phyloP scores from a whole-genome alignment of 2,329 filamentous ascomycete genomes.

The Talaromyces sp. region DNA sequence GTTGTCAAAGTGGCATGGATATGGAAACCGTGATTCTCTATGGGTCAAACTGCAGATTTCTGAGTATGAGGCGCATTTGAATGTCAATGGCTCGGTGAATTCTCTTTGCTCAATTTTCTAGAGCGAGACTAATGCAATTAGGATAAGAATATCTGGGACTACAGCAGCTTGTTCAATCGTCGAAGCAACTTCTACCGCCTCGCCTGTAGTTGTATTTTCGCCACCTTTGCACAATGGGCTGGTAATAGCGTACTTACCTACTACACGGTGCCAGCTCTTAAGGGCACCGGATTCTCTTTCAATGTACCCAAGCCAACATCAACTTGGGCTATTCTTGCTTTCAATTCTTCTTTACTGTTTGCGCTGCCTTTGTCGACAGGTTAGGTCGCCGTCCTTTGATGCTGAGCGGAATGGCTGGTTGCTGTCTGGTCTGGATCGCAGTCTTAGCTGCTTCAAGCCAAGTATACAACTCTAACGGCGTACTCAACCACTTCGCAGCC shows the following conservation, averaged over 20 bases:
- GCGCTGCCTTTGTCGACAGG: slow-evolving; percentile 30
- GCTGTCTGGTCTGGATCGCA: slow-evolving; percentile 10
- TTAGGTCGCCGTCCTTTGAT: slow-evolving; percentile 32
- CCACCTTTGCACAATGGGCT: slow-evolving; percentile 36
- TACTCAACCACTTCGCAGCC: slow-evolving; percentile 37
- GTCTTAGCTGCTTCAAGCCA: slow-evolving; percentile 31
- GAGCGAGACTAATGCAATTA: background rate
- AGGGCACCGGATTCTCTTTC: slow-evolving; percentile 37
- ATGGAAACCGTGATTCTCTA: slow-evolving; percentile 27
- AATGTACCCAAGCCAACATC: slow-evolving; percentile 44
- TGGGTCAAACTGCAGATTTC: slow-evolving; percentile 31
- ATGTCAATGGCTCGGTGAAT: slow-evolving; percentile 9
- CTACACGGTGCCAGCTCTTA: slow-evolving; percentile 38
- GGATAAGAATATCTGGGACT: slow-evolving; percentile 16
- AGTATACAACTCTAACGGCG: slow-evolving; percentile 43
- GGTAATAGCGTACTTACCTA: slow-evolving; percentile 39
- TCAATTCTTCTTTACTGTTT: slow-evolving; percentile 36
- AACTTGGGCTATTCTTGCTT: slow-evolving; percentile 42
- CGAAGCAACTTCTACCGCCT: slow-evolving; percentile 9
- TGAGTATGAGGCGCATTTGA: slow-evolving; percentile 30
- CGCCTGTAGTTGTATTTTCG: slow-evolving; percentile 5
- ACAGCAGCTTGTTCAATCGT: slow-evolving; percentile 8
- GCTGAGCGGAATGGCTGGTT: slow-evolving; percentile 6
- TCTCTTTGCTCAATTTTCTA: background rate
- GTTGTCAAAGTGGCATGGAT: slow-evolving; percentile 20